Conservation (phyloP, 805 yeast species). For the Saturnispora dispora region DNA sequence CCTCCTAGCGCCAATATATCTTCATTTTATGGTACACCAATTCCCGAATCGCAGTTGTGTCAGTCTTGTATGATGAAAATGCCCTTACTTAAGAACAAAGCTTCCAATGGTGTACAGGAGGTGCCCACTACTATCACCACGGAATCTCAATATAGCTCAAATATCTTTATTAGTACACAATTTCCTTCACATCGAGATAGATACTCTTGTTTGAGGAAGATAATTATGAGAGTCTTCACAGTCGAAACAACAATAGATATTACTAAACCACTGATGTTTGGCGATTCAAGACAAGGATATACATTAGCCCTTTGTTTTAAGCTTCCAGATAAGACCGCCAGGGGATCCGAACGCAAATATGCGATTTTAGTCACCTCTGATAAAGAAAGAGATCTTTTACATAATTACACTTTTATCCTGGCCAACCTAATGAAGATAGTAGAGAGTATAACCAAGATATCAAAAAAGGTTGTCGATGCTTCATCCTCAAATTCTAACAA, state of each 20-base stretch:
- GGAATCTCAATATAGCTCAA: conserved; percentile 1
- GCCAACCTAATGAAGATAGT: conserved; percentile 34
- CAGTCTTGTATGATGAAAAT: conserved; percentile 45
- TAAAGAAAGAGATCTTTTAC: conserved; percentile 41
- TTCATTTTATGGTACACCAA: conserved; percentile 31
- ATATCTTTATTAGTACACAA: conserved; percentile 44
- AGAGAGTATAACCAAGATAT: conserved; percentile 29
- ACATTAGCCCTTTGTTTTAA: conserved; percentile 55
- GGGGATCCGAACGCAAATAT: conserved; percentile 68
- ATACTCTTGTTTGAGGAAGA: conserved; percentile 47
- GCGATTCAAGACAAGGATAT: conserved; percentile 52
- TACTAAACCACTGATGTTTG: conserved; percentile 52
- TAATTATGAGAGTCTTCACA: conserved; percentile 54
- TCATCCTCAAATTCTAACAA: not conserved
- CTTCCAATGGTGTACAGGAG: not conserved
- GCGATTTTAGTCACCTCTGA: conserved; percentile 50
- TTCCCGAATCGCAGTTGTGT: conserved; percentile 34
- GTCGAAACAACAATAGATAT: conserved; percentile 57
- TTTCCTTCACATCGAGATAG: conserved; percentile 46
- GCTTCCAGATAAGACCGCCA: conserved; percentile 52
- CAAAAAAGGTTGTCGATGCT: conserved; percentile 17
- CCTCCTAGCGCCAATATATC: conserved; percentile 3
- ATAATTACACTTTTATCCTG: conserved; percentile 44
- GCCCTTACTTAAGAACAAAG: conserved; percentile 1
- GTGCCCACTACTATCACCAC: conserved; percentile 11